A percentile compares a stretch with the other conserved stretches of the same genome.
Evolutionary conservation across 768 basidiomycete species (phyloP).

Genomic region (Tylopilus rubrobrunneus): DNA sequence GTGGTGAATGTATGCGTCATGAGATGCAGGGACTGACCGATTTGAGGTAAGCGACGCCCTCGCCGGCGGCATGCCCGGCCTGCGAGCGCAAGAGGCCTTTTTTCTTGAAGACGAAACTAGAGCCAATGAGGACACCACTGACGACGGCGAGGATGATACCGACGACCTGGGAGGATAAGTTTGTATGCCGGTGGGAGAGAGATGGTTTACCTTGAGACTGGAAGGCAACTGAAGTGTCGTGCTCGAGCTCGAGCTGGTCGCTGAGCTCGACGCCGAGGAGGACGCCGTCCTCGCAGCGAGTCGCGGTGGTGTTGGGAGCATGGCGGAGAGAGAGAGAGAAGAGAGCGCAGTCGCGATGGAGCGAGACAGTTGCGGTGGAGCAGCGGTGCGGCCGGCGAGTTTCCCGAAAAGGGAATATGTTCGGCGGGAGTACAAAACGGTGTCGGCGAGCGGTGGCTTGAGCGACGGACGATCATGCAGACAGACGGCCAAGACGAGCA

Average conservation of each 20-base stretch:
- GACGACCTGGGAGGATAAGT: slow-evolving; percentile 48
- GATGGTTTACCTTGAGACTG: slow-evolving; percentile 49
- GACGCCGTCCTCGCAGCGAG: slow-evolving; percentile 28
- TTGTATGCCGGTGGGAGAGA: not conserved
- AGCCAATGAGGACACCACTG: slow-evolving; percentile 88
- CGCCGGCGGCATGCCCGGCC: slow-evolving; percentile 73
- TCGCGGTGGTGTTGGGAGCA: slow-evolving; percentile 7
- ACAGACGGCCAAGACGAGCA: not conserved
- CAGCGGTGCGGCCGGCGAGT: slow-evolving; percentile 2
- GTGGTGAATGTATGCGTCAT: slow-evolving; percentile 6
- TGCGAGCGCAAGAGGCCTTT: slow-evolving; percentile 81
- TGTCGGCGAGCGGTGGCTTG: too few species aligned
- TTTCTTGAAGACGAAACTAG: slow-evolving; percentile 97
- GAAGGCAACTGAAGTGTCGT: slow-evolving; percentile 34
- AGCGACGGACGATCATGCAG: not conserved
- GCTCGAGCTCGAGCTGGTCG: slow-evolving; percentile 27
- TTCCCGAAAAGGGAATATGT: slow-evolving; percentile 9
- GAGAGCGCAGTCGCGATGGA: slow-evolving; percentile 2
- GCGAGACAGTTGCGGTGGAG: slow-evolving; percentile 10
- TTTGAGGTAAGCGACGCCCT: slow-evolving; percentile 94
- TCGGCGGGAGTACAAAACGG: slow-evolving; percentile 1
- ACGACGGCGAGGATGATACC: slow-evolving; percentile 72
- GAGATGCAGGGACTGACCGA: slow-evolving; percentile 51
- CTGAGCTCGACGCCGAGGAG: slow-evolving; percentile 30
- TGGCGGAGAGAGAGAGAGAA: not conserved